phyloP scores from a whole-genome alignment of 805 yeast species.

The Kodamaea kakaduensis region DNA sequence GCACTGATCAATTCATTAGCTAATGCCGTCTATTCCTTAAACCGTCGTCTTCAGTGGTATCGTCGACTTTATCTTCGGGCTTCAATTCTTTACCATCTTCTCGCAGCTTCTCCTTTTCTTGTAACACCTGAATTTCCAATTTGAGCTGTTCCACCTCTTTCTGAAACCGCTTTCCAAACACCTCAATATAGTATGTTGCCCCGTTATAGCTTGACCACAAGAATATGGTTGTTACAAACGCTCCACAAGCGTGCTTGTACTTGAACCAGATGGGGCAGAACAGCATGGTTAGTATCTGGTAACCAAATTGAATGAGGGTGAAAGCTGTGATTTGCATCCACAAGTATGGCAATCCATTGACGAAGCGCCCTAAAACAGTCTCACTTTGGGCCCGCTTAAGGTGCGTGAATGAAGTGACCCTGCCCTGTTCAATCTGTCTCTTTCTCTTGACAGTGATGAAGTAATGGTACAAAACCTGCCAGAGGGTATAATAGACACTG shows the following conservation, averaged over 20 bases:
- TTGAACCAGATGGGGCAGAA: conserved; percentile 87
- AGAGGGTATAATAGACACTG: conserved; percentile 72
- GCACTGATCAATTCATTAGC: too few species aligned
- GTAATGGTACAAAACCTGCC: conserved; percentile 91
- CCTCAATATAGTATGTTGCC: conserved; percentile 90
- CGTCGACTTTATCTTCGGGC: neutral
- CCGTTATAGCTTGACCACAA: conserved; percentile 84
- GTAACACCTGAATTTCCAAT: conserved; percentile 64
- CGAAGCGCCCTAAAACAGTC: conserved; percentile 65
- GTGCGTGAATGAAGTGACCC: conserved; percentile 83
- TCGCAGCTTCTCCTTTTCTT: conserved; percentile 18
- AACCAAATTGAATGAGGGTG: conserved; percentile 79
- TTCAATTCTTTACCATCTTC: conserved; percentile 8
- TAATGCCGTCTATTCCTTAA: too few species aligned
- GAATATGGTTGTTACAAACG: conserved; percentile 70
- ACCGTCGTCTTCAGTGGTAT: too few species aligned
- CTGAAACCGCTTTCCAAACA: conserved; percentile 85
- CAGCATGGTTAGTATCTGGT: conserved; percentile 83
- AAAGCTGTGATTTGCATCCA: conserved; percentile 82
- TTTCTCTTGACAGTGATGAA: conserved; percentile 80
- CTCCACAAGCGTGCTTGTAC: conserved; percentile 60
- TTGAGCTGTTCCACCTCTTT: conserved; percentile 74
- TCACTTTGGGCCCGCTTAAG: conserved; percentile 68
- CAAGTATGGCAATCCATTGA: conserved; percentile 76
- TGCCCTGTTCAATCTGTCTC: conserved; percentile 79